A percentile compares a stretch with the other conserved stretches of the same genome.
These are phyloP conservation scores for Bocquillonia castaneifolia DNA, from an alignment of 441 rosid genomes.

Conservation along the genomic window DNA sequence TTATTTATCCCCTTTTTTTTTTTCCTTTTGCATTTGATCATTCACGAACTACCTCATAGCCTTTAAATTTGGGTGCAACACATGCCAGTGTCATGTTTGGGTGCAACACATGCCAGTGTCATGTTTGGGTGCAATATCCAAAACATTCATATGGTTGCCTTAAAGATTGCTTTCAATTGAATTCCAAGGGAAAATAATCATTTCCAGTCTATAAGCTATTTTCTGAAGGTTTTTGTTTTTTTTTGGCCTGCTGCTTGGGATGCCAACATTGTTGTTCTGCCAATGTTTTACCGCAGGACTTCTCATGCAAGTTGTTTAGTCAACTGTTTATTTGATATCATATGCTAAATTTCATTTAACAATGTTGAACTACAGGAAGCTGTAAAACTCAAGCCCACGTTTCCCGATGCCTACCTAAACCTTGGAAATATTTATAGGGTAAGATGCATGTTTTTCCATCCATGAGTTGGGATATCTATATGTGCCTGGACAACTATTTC, in stretches of 20 bases:
- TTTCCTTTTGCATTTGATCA: too few species aligned
- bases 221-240: neutral
- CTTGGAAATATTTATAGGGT: conserved; percentile 99
- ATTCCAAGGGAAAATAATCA: neutral
- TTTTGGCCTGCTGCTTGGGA: neutral
- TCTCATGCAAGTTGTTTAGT: neutral
- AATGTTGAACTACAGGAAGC: conserved; percentile 62
- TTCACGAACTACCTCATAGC: too few species aligned
- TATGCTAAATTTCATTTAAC: neutral
- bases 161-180: neutral
- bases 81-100: too few species aligned
- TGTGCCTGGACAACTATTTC: conserved; percentile 28
- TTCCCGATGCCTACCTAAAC: conserved; percentile 93
- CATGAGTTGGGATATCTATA: conserved; percentile 33
- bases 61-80: too few species aligned
- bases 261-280: neutral
- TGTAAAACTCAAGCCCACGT: conserved; percentile 79
- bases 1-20: neutral
- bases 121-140: too few species aligned
- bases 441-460: conserved; percentile 30
- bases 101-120: neutral
- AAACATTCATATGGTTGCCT: too few species aligned
- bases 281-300: neutral
- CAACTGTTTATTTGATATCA: neutral
- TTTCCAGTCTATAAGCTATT: neutral